These are phyloP conservation scores for Sarocladium kiliense DNA, from an alignment of 2,329 filamentous ascomycete species.

Conservation along the genomic window DNA sequence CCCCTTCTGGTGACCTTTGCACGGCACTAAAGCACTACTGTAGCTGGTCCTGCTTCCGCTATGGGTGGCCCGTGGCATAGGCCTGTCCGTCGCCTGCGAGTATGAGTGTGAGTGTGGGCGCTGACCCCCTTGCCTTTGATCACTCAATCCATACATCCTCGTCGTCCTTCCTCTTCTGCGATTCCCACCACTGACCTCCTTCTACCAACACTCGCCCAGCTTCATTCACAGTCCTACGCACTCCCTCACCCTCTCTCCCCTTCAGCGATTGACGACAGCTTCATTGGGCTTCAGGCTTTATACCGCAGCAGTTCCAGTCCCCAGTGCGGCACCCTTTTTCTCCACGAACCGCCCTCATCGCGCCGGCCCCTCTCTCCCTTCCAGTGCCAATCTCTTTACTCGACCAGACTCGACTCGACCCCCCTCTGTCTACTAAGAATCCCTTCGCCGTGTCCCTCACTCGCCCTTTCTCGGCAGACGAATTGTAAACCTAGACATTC, in stretches of 20 bases:
- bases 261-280: not conserved
- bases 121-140: constrained; percentile 7
- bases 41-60: not conserved
- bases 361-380: constrained; percentile 1
- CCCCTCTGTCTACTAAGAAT: not conserved
- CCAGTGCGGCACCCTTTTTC: not conserved
- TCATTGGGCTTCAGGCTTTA: not conserved
- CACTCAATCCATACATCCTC: not conserved
- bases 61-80: not conserved
- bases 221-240: not conserved
- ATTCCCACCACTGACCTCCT: not conserved
- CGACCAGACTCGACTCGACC: not conserved
- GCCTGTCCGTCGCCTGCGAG: not conserved
- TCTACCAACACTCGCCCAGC: not conserved
- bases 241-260: not conserved
- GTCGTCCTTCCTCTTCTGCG: constrained; percentile 1
- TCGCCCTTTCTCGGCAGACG: not conserved
- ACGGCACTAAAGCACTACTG: not conserved
- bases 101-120: not conserved
- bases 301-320: not conserved
- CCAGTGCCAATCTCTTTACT: constrained; percentile 5
- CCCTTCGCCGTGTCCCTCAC: not conserved
- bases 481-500: not conserved
- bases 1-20: not conserved
- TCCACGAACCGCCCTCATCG: not conserved